phyloP scores from a whole-genome alignment of 2,329 filamentous ascomycete genomes.

The Nannizziopsis barbatae region DNA sequence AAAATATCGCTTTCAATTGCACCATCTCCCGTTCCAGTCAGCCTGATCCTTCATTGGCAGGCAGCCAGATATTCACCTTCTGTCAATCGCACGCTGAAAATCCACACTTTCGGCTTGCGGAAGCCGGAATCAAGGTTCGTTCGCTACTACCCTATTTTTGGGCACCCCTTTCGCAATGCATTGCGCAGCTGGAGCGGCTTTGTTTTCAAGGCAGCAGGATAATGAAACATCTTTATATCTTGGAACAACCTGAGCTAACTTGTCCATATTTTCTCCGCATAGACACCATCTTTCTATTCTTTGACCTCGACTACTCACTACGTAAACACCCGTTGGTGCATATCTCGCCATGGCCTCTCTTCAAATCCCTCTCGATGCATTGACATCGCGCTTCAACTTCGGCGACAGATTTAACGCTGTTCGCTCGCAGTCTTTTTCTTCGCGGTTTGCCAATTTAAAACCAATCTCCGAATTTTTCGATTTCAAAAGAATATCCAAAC shows the following conservation, averaged over 20 bases:
- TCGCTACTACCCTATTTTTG: too few species aligned
- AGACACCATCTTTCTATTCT: background rate
- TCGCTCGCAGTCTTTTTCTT: slow-evolving; percentile 63
- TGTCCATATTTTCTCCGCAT: background rate
- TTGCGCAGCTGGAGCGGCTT: too few species aligned
- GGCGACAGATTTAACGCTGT: slow-evolving; percentile 74
- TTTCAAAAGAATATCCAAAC: slow-evolving; percentile 90
- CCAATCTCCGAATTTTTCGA: slow-evolving; percentile 91
- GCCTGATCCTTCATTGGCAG: too few species aligned
- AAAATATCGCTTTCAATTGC: too few species aligned
- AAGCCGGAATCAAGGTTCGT: too few species aligned
- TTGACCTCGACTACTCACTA: background rate
- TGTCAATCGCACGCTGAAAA: too few species aligned
- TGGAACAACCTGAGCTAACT: background rate
- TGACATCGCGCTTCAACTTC: slow-evolving; percentile 84
- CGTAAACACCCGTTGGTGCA: background rate
- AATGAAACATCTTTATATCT: too few species aligned
- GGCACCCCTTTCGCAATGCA: too few species aligned
- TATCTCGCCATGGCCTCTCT: slow-evolving; percentile 63
- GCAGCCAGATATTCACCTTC: too few species aligned
- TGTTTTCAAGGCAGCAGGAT: too few species aligned
- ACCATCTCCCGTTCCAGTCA: too few species aligned
- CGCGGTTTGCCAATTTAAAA: slow-evolving; percentile 83
- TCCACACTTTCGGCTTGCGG: too few species aligned
- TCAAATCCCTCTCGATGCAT: slow-evolving; percentile 79